These are phyloP conservation scores for Waltiozyma solani DNA, from an alignment of 1,139 yeast species.

Conservation along the genomic window DNA sequence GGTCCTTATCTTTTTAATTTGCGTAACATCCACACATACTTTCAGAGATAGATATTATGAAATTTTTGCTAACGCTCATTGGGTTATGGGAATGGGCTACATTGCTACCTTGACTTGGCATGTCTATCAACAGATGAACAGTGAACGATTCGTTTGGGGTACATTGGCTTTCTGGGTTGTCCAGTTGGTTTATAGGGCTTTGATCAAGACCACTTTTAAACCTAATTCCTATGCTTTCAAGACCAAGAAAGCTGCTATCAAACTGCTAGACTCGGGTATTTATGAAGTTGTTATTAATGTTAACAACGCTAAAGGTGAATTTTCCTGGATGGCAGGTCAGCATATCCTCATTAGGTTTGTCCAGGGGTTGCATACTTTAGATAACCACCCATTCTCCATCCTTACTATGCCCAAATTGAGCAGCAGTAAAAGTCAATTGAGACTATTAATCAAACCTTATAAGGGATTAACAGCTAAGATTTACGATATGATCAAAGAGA, in stretches of 20 bases:
- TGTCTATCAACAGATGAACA: conserved; percentile 27
- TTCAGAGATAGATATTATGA: conserved; percentile 41
- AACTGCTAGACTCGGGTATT: conserved; percentile 24
- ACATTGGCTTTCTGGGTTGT: conserved; percentile 46
- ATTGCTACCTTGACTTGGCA: conserved; percentile 46
- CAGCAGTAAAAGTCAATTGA: conserved; percentile 24
- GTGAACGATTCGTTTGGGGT: conserved; percentile 43
- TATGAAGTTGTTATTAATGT: conserved; percentile 35
- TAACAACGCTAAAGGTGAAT: conserved; percentile 20
- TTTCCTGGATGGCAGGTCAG: conserved; percentile 51
- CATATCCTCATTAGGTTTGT: conserved; percentile 43
- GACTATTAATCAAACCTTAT: conserved; percentile 40
- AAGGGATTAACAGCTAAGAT: conserved; percentile 38
- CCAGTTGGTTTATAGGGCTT: conserved; percentile 40
- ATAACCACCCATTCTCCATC: conserved; percentile 59
- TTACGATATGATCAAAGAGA: conserved; percentile 17
- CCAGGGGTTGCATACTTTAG: conserved; percentile 34
- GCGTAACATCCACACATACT: conserved; percentile 35
- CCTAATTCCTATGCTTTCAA: conserved; percentile 34
- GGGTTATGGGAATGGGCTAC: conserved; percentile 48
- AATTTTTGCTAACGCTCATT: conserved; percentile 44
- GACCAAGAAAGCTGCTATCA: conserved; percentile 35
- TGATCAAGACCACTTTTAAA: conserved; percentile 41
- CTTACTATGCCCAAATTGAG: conserved; percentile 27
- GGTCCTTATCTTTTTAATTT: conserved; percentile 35